Evolutionary conservation across 441 rosid species (phyloP).

Genomic region (Biscutella laevigata): DNA sequence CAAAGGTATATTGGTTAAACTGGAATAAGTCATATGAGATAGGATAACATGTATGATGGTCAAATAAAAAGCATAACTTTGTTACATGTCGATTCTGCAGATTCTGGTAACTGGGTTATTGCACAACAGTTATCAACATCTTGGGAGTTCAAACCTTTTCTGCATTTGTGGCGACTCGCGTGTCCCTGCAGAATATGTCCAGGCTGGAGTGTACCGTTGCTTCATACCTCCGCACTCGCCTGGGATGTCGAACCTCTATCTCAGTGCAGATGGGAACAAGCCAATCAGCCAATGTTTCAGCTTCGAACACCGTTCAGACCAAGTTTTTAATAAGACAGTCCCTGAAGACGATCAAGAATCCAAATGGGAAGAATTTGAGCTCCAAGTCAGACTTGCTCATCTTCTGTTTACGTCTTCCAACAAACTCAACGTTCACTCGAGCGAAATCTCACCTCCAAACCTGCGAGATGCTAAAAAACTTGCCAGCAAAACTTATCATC

Average conservation of each 20-base stretch:
- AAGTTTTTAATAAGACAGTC: slow-evolving; percentile 25
- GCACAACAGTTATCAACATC: slow-evolving; percentile 47
- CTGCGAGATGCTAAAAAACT: slow-evolving; percentile 72
- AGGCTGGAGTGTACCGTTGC: slow-evolving; percentile 85
- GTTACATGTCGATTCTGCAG: slow-evolving; percentile 36
- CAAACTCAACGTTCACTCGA: slow-evolving; percentile 45
- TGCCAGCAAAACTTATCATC: slow-evolving; percentile 39
- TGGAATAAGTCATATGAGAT: too few species aligned
- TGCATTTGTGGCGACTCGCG: slow-evolving; percentile 72
- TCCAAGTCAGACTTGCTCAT: slow-evolving; percentile 72
- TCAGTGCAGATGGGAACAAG: slow-evolving; percentile 70
- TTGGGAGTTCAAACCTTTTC: slow-evolving; percentile 48
- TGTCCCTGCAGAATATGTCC: slow-evolving; percentile 60
- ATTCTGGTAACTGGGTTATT: slow-evolving; percentile 79
- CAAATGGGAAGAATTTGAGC: slow-evolving; percentile 65
- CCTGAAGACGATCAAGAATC: slow-evolving; percentile 43
- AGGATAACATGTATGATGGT: too few species aligned
- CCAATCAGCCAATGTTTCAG: slow-evolving; percentile 72
- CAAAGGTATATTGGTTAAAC: too few species aligned
- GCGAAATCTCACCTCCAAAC: slow-evolving; percentile 43
- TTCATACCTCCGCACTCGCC: slow-evolving; percentile 59
- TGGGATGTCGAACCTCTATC: slow-evolving; percentile 57
- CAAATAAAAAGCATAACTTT: not conserved
- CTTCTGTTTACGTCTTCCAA: slow-evolving; percentile 71
- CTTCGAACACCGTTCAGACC: slow-evolving; percentile 58